Conservation (phyloP, 140 eudicot species). For the Flaveria floridana region DNA sequence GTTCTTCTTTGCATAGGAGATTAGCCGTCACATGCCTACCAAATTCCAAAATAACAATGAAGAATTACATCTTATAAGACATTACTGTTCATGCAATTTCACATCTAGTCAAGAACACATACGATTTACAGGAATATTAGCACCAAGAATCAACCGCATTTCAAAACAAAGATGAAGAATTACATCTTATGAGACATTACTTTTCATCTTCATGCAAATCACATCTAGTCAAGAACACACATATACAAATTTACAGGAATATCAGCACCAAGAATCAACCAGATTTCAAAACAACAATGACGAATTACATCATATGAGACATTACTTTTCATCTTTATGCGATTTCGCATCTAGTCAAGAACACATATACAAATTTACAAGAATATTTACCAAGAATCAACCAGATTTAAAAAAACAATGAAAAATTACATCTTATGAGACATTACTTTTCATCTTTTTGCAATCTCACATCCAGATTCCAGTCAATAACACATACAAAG, state of each 20-base stretch:
- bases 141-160: background rate
- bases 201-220: background rate
- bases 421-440: background rate
- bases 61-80: background rate
- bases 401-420: background rate
- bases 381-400: background rate
- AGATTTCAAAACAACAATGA: conserved; percentile 2
- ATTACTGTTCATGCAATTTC: background rate
- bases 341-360: too few relatives aligned
- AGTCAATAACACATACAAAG: too few relatives aligned
- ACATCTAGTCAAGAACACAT: background rate
- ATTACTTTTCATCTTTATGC: too few relatives aligned
- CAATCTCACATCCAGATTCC: too few relatives aligned
- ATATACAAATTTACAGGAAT: too few relatives aligned
- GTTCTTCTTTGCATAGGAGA: conserved; percentile 68
- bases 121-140: background rate
- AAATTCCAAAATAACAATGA: background rate
- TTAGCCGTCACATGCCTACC: conserved; percentile 67
- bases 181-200: background rate
- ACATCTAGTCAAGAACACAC: background rate
- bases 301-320: background rate
- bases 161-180: background rate
- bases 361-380: too few relatives aligned
- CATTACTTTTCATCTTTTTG: too few relatives aligned
- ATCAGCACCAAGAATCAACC: background rate